Base-by-base conservation (phyloP, 805 yeast genomes). In the Monosporozyma solicola region DNA sequence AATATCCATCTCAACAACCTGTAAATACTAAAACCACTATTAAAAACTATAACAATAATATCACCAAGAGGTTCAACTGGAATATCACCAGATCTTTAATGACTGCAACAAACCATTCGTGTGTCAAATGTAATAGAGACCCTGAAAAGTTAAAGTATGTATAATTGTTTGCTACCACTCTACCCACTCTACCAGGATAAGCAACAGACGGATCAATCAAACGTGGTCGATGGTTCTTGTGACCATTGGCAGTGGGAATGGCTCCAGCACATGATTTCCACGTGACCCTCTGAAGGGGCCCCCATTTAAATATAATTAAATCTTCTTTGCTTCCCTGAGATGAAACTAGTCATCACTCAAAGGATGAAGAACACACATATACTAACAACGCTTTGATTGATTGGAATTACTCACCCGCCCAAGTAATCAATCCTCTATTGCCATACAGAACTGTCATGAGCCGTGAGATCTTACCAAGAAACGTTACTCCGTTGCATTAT, bases 401-500 rank as follows among this genome's bases (percentile, higher is more conserved):
- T 20, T 25, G 15, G 31, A 20, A 24, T 45, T 31, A 50, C 48
- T 44, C 29, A 43, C 20, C 20, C 20, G 20, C 20, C 20, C 49
- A 47, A 33, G 8, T 16, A 27, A 50, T 20, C 41, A 22, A 59
- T 60, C 60, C 27, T 55, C 32, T 53, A 57, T 15, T 29, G 41
- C 20, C 20, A 27, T 49, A 68, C 24, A 29, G 41, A 27, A 50
- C 27, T 24, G 11, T 68, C 27, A 54, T 66, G 8, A 57, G 64
- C 45, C 72, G 77, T 62, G 77, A 74, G 59, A 66, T 74, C 44
- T 79, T 82, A 55, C 95, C 87, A 60, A 73, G 74, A 49, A 73
- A 78, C 51, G 85, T 90, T 55, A 76, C 76, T 54, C 97, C 99
- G 37, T 60, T 72, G 37, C 87, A 86, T 69, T 92, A 94, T 66